Evolutionary conservation across 1,284 basidiomycete genomes (phyloP), one percentile per base, ranked within the genome.

Genomic region (Leucoagaricus sp.): DNA sequence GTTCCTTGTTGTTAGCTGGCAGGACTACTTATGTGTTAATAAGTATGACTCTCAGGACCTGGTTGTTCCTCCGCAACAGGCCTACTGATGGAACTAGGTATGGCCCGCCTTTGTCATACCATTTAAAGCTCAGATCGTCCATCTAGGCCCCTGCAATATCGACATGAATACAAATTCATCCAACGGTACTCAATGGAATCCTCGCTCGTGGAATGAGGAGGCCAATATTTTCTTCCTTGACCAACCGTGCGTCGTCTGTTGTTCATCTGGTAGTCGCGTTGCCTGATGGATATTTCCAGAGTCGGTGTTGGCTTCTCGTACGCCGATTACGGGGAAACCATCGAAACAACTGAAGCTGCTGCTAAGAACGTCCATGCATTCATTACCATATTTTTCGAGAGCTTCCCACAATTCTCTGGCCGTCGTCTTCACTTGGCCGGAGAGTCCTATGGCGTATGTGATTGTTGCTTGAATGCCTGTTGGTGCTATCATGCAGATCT

Each of bases 301-400:
- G 80, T 91, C 45, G 85, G 84, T 13, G 87, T 89, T 2, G 87
- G 88, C 21, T 57, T 57, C 31, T 60, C 59, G n/a, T 58, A 60
- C 10, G 59, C 59, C 4, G 55, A 58, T 25, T 52, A 56, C 15
- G 54, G 54, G 70, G 54, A 56, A 25, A 56, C 54, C 9, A n/a
- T 56, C 17, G 53, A 81, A 46, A 86, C 83, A 0, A 87, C 89
- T 0, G 88, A 91, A 68, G 83, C 86, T 29, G 89, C 89, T 0
- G 86, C 87, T 3, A 80, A 80, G 60, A 86, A 91, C 67, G 73
- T 91, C 19, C 76, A 85, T 49, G 86, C 88, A 0, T 91, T 92
- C 70, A 73, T 90, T 50, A 75, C 81, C 10, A 87, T 91, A 55
- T 91, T 90, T 72, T 91, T 90, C 62, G 85, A 91, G 62, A 83